Conservation (phyloP, 257 asterid species). For the Solanum ossicruentum region DNA sequence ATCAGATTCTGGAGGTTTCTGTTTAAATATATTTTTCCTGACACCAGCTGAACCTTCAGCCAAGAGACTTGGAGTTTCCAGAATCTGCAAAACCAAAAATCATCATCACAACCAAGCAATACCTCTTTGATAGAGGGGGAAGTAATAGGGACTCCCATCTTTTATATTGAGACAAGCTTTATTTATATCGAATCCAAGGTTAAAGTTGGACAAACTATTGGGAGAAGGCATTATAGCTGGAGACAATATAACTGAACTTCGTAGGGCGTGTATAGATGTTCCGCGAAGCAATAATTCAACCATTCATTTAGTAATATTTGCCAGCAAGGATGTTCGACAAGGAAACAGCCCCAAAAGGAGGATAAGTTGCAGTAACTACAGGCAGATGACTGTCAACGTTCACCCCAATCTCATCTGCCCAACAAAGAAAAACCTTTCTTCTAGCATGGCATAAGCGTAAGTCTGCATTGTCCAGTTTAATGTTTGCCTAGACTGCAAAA, state of each 20-base stretch:
- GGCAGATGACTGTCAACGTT: not conserved
- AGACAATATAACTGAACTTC: not conserved
- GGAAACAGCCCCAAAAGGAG: not conserved
- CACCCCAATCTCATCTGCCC: not conserved
- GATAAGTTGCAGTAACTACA: not conserved
- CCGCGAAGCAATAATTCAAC: not conserved
- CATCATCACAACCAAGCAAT: not conserved
- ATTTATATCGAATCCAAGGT: not conserved
- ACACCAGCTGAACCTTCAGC: constrained; percentile 70
- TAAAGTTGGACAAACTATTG: not conserved
- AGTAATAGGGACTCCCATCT: not conserved
- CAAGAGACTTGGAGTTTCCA: constrained; percentile 85
- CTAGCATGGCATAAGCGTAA: not conserved
- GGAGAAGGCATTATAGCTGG: not conserved
- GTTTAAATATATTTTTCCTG: constrained; percentile 81
- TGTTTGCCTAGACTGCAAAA: not conserved
- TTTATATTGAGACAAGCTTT: not conserved
- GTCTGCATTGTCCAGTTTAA: not conserved
- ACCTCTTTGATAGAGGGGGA: not conserved
- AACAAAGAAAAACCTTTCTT: not conserved
- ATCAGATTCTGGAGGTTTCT: constrained; percentile 69
- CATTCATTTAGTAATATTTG: not conserved
- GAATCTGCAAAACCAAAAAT: constrained; percentile 35
- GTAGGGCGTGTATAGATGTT: not conserved
- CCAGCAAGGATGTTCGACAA: not conserved